Percentiles rank a stretch among this genome's conserved stretches.
Evolutionary conservation across 345 rosid genomes (phyloP).

Genomic region (Salix udensis): DNA sequence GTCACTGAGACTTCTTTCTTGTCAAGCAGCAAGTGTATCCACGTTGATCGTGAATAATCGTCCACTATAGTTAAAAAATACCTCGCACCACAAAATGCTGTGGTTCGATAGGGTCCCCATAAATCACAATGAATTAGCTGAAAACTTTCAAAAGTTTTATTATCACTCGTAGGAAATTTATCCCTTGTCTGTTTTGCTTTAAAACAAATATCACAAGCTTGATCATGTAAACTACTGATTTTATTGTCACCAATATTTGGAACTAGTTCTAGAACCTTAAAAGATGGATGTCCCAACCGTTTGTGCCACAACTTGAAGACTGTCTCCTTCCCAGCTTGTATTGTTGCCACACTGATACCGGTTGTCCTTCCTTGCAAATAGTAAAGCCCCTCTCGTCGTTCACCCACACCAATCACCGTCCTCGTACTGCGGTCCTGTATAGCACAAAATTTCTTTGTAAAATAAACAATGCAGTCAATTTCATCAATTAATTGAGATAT

Average conservation of each 20-base stretch:
- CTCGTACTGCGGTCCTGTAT: constrained; percentile 15
- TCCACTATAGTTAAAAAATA: constrained; percentile 21
- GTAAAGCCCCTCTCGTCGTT: neutral
- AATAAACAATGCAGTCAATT: neutral
- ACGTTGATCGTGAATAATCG: constrained; percentile 12
- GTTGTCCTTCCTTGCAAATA: neutral
- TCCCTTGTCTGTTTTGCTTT: constrained; percentile 14
- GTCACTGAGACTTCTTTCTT: neutral
- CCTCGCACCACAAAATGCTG: neutral
- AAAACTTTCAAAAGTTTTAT: constrained; percentile 7
- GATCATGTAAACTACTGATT: too few relatives aligned
- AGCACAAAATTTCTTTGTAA: constrained; percentile 3
- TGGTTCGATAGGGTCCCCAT: neutral
- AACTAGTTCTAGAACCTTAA: neutral
- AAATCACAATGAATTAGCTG: neutral
- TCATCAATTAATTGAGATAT: constrained; percentile 6
- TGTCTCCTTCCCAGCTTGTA: neutral
- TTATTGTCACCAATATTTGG: neutral
- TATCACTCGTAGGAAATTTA: neutral
- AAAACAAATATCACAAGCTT: constrained; percentile 12
- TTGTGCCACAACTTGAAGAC: constrained; percentile 3
- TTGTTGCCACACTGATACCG: neutral
- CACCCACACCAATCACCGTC: constrained; percentile 19
- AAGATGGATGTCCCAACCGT: constrained; percentile 2
- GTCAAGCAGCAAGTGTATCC: constrained; percentile 13